phyloP scores from a whole-genome alignment of 2,329 filamentous ascomycete genomes.

The Capronia epimyces region DNA sequence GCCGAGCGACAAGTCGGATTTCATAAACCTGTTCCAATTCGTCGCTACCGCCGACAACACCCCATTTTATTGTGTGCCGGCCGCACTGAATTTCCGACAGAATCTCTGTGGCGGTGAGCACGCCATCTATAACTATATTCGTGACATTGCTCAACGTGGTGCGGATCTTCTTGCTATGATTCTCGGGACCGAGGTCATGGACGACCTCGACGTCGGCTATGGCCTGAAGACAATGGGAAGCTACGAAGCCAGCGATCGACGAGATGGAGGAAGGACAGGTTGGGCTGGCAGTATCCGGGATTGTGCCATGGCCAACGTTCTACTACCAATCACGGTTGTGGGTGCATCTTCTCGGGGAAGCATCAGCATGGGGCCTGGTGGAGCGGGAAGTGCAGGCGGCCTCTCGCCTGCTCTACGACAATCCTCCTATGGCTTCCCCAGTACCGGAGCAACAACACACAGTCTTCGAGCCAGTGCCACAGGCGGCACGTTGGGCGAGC shows the following conservation, averaged over 20 bases:
- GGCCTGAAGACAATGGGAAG: constrained; percentile 28
- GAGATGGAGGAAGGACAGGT: constrained; percentile 40
- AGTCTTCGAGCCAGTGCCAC: constrained; percentile 9
- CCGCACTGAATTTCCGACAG: constrained; percentile 65
- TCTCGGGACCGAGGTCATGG: constrained; percentile 66
- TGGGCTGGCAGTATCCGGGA: constrained; percentile 47
- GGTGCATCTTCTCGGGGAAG: constrained; percentile 30
- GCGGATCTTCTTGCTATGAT: constrained; percentile 55
- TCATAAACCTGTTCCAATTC: constrained; percentile 68
- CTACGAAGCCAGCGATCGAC: constrained; percentile 26
- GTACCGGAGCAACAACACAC: constrained; percentile 7
- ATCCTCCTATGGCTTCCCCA: constrained; percentile 24
- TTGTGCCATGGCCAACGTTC: constrained; percentile 68
- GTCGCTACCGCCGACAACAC: constrained; percentile 69
- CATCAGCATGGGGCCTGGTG: constrained; percentile 27
- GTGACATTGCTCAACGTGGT: constrained; percentile 58
- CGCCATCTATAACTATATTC: constrained; percentile 59
- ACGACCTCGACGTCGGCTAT: constrained; percentile 41
- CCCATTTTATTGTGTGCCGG: constrained; percentile 65
- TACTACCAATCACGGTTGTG: constrained; percentile 57
- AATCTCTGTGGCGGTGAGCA: constrained; percentile 68
- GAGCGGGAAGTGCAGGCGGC: constrained; percentile 28
- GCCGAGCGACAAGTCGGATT: constrained; percentile 48
- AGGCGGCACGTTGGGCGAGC: constrained; percentile 10
- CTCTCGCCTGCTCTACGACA: constrained; percentile 25